These are phyloP conservation scores for Hydnomerulius pinastri DNA, from an alignment of 768 basidiomycete genomes.

Conservation along the genomic window DNA sequence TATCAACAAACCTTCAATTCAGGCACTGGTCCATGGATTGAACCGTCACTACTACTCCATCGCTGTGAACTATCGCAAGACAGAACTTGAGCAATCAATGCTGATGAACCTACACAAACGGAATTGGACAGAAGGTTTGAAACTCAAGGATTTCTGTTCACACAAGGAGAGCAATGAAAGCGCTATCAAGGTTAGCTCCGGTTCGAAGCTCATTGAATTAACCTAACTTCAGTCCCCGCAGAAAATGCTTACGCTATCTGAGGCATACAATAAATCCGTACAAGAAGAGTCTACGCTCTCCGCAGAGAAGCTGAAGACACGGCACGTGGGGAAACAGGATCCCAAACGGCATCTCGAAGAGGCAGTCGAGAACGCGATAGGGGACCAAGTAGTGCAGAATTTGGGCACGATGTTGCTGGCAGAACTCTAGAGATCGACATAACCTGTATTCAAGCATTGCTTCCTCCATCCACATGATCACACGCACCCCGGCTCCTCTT, in stretches of 20 bases:
- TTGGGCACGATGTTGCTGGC: constrained; percentile 93
- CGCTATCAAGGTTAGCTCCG: constrained; percentile 80
- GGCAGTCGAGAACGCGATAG: constrained; percentile 97
- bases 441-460: constrained; percentile 4
- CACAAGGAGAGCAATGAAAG: constrained; percentile 91
- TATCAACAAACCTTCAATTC: constrained; percentile 99
- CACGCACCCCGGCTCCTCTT: not conserved
- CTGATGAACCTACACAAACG: constrained; percentile 98
- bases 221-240: constrained; percentile 17
- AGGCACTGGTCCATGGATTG: constrained; percentile 95
- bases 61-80: constrained; percentile 97
- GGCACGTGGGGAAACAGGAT: constrained; percentile 97
- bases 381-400: constrained; percentile 94
- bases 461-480: constrained; percentile 11
- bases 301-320: constrained; percentile 90
- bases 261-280: constrained; percentile 96
- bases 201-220: constrained; percentile 17
- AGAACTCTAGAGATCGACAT: constrained; percentile 59
- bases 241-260: constrained; percentile 89
- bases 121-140: constrained; percentile 98
- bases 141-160: constrained; percentile 84
- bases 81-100: constrained; percentile 97
- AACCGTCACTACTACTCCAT: constrained; percentile 99
- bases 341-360: constrained; percentile 98
- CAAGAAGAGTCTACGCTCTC: constrained; percentile 98